phyloP scores from a whole-genome alignment of 257 asterid species.

The Solanum corneliomulleri region DNA sequence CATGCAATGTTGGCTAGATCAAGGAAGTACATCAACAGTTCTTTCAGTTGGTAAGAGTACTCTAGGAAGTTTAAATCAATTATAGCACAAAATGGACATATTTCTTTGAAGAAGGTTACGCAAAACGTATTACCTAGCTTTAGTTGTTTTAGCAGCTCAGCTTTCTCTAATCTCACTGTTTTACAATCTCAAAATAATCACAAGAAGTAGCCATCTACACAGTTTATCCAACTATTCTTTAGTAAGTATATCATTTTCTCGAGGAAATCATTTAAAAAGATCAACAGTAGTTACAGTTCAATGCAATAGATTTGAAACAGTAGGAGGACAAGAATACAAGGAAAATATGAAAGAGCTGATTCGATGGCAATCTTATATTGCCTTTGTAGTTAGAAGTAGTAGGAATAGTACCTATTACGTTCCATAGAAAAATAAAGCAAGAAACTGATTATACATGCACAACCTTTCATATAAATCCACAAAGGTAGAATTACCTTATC shows the following conservation, averaged over 20 bases:
- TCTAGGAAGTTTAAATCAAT: not conserved
- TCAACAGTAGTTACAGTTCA: not conserved
- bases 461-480: not conserved
- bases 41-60: not conserved
- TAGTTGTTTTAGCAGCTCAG: not conserved
- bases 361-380: not conserved
- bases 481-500: slow-evolving; percentile 44
- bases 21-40: not conserved
- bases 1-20: not conserved
- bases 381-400: not conserved
- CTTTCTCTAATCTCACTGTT: not conserved
- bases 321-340: not conserved
- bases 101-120: not conserved
- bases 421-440: not conserved
- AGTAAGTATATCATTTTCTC: not conserved
- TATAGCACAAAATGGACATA: not conserved
- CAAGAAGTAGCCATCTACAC: not conserved
- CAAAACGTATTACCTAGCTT: not conserved
- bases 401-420: not conserved
- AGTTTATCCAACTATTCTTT: not conserved
- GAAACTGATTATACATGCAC: not conserved
- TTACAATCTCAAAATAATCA: not conserved
- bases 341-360: not conserved
- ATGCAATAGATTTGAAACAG: not conserved
- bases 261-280: not conserved